Conservation (phyloP, 2,329 filamentous ascomycete species). For the Nothophoma quercina region DNA sequence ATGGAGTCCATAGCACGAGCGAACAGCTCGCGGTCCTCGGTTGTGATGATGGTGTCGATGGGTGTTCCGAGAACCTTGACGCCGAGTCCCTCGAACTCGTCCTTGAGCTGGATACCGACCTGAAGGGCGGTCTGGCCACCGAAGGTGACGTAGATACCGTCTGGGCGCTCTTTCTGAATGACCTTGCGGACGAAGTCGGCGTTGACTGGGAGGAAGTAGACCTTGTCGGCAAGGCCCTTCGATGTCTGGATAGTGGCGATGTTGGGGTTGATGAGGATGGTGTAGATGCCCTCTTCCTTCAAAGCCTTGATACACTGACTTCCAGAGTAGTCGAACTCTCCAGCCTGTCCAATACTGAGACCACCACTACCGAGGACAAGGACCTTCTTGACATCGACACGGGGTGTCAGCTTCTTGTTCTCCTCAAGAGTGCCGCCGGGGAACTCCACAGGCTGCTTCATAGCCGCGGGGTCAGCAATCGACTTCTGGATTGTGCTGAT, state of each 20-base stretch:
- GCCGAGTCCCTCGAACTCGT: conserved; percentile 91
- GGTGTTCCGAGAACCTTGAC: conserved; percentile 95
- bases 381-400: conserved; percentile 90
- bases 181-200: conserved; percentile 98
- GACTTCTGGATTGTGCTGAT: conserved; percentile 81
- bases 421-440: conserved; percentile 83
- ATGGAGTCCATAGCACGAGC: conserved; percentile 98
- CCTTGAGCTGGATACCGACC: conserved; percentile 96
- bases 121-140: conserved; percentile 97
- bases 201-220: conserved; percentile 97
- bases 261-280: conserved; percentile 97
- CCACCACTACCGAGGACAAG: conserved; percentile 93
- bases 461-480: conserved; percentile 69
- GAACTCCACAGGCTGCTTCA: conserved; percentile 80
- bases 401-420: conserved; percentile 77
- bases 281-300: conserved; percentile 98
- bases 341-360: conserved; percentile 95
- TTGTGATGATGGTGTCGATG: conserved; percentile 98
- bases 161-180: conserved; percentile 90
- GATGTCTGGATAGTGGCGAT: conserved; percentile 99
- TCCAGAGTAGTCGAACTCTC: conserved; percentile 98
- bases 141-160: conserved; percentile 97
- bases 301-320: conserved; percentile 98
- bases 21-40: conserved; percentile 96
- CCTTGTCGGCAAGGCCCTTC: conserved; percentile 96